A percentile compares a stretch with the other conserved stretches of the same genome.
phyloP scores from a whole-genome alignment of 768 basidiomycete species.

The Royoungia palumana region DNA sequence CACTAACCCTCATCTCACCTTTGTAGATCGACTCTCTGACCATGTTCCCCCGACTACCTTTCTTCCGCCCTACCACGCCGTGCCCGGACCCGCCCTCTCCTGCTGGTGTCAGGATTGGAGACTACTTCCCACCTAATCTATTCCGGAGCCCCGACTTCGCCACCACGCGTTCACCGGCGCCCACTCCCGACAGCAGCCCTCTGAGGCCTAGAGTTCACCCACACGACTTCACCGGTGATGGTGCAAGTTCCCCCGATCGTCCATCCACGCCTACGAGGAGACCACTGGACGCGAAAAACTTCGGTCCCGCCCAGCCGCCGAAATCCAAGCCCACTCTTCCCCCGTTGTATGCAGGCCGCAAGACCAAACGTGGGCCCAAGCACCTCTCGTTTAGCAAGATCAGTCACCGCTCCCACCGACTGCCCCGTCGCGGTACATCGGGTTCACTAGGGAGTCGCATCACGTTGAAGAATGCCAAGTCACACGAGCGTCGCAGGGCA shows the following conservation, averaged over 20 bases:
- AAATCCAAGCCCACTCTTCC: not conserved
- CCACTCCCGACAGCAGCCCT: slow-evolving; percentile 21
- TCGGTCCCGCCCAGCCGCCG: not conserved
- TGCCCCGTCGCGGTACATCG: slow-evolving; percentile 4
- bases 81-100: slow-evolving; percentile 11
- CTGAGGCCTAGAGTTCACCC: not conserved
- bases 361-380: slow-evolving; percentile 15
- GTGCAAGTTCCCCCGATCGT: not conserved
- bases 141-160: slow-evolving; percentile 13
- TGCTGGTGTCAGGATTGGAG: slow-evolving; percentile 27
- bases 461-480: too few relatives aligned
- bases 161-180: slow-evolving; percentile 9
- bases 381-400: slow-evolving; percentile 10
- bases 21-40: not conserved
- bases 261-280: not conserved
- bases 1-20: not conserved
- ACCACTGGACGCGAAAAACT: not conserved
- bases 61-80: slow-evolving; percentile 15
- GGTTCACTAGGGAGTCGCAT: slow-evolving; percentile 7
- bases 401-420: not conserved
- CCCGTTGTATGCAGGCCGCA: not conserved
- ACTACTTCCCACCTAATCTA: slow-evolving; percentile 14
- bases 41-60: slow-evolving; percentile 19
- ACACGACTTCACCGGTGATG: not conserved
- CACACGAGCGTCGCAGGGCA: slow-evolving; percentile 1